phyloP scores from a whole-genome alignment of 177 flowering plant species.

The Telopea speciosissima region DNA sequence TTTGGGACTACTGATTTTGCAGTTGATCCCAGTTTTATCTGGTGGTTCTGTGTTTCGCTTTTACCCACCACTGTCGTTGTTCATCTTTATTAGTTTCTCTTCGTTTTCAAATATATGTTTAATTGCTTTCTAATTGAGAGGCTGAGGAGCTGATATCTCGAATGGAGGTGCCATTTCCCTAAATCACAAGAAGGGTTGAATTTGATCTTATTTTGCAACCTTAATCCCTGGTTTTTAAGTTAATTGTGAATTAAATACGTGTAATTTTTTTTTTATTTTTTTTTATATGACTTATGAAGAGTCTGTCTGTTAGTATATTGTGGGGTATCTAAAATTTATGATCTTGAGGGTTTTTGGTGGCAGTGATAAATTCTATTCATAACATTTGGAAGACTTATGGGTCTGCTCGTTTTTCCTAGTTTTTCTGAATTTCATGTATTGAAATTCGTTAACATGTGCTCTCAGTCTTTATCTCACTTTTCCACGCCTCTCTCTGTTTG shows the following conservation, averaged over 20 bases:
- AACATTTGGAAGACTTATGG: background rate
- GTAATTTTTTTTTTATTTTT: background rate
- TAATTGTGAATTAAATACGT: background rate
- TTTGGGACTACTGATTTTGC: background rate
- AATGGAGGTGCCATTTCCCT: background rate
- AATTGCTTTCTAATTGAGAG: background rate
- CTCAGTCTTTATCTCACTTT: background rate
- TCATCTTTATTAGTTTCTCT: background rate
- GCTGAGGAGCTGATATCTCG: background rate
- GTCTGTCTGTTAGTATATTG: background rate
- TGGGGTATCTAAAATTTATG: background rate
- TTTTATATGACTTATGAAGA: background rate
- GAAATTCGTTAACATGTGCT: background rate
- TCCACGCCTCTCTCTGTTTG: background rate
- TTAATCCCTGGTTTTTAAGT: background rate
- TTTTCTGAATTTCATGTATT: constrained; percentile 1
- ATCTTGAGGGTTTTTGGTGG: background rate
- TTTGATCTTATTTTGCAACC: background rate
- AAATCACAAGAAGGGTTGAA: background rate
- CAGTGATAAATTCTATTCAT: background rate
- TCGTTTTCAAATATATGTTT: background rate
- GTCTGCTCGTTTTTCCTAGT: background rate
- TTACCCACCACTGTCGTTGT: background rate
- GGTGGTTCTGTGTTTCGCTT: background rate
- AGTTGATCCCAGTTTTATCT: background rate